Evolutionary conservation across 495 filamentous ascomycete species (phyloP), one percentile per base, ranked within the genome.

Genomic region (Lophium mytilinum): DNA sequence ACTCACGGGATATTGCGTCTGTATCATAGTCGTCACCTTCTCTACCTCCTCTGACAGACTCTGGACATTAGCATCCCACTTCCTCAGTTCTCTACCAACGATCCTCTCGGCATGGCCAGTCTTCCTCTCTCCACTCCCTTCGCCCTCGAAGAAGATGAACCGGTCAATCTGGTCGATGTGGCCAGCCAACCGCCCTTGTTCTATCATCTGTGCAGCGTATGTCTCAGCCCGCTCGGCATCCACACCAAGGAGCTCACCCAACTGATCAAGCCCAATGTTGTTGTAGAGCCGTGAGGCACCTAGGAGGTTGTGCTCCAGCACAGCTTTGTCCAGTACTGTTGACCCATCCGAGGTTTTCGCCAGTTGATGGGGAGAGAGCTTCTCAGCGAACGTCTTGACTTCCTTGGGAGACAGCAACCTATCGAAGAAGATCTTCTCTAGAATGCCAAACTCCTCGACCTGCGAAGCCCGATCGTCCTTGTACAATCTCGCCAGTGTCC

Each of bases 401-500:
- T 98, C 93, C 17, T 80, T 81, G 3, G 85, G 80, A 8, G 78
- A 80, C 12, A 98, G 76, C 3, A 98, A 75, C 5, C 93, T 82
- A 71, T 97, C 90, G 30, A 98, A 79, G 69, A 95, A 94, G 82
- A 98, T 96, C 74, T 97, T 97, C 76, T 97, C 94, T 18, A 98
- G 75, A 52, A 98, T 96, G 41, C 80, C 77, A 65, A 86, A 92
- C 69, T 96, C 89, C 7, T 86, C 82, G 3, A 91, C 79, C 45
- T 82, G 79, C 1, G 79, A 72, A 0, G 88, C 80, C 17, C 93
- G 83, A 46, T 97, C 94, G 66, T 98, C 93, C 70, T 96, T 96
- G 78, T 96, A 96, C 7, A 98, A 75, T 53, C 84, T 84, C 3
- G 83, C 87, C 8, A 98, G 77, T 8, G 80, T 80, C 9, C 88